phyloP scores from a whole-genome alignment of 1,139 yeast species.

The Kluyveromyces marxianus region DNA sequence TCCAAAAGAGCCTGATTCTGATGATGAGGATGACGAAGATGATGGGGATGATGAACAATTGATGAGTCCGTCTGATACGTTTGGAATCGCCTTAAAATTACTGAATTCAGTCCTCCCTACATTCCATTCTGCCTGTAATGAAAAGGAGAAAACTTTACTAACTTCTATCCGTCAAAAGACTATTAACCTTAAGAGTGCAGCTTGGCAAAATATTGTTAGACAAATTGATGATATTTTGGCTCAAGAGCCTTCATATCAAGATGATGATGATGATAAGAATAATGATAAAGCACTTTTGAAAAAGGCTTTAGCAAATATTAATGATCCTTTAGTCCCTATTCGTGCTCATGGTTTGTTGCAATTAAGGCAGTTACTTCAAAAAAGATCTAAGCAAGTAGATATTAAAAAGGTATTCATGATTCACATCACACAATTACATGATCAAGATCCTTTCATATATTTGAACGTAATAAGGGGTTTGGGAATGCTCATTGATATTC shows the following conservation, averaged over 20 bases:
- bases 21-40: constrained; percentile 31
- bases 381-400: constrained; percentile 44
- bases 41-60: constrained; percentile 38
- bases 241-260: constrained; percentile 2
- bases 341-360: constrained; percentile 78
- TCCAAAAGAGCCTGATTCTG: constrained; percentile 20
- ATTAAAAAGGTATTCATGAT: constrained; percentile 50
- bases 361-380: constrained; percentile 49
- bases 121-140: background rate
- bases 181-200: constrained; percentile 6
- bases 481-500: constrained; percentile 45
- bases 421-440: constrained; percentile 59
- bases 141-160: background rate
- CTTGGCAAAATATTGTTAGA: constrained; percentile 12
- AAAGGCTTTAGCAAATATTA: constrained; percentile 58
- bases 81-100: background rate
- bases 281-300: constrained; percentile 34
- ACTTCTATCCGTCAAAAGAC: constrained; percentile 11
- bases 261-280: constrained; percentile 13
- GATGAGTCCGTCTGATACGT: background rate
- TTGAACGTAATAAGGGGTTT: constrained; percentile 77
- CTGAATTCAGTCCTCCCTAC: background rate
- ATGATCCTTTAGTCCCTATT: constrained; percentile 76
- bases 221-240: constrained; percentile 8
- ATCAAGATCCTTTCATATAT: constrained; percentile 81